Percentiles rank a stretch among this genome's conserved stretches.
These are phyloP conservation scores for Starmera stellimalicola DNA, from an alignment of 1,139 yeast species.

Conservation along the genomic window DNA sequence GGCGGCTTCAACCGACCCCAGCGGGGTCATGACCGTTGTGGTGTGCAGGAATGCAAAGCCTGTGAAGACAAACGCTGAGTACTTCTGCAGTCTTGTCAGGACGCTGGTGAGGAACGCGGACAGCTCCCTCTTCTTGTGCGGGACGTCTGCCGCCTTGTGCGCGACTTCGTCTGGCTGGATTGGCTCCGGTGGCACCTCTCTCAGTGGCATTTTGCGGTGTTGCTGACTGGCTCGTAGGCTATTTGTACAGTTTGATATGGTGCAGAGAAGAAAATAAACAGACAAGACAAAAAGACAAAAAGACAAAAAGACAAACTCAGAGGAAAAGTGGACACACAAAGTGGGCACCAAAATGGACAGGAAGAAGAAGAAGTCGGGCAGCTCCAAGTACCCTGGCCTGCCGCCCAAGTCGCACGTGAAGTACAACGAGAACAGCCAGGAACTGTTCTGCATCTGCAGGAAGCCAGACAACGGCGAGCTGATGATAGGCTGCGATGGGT, in stretches of 20 bases:
- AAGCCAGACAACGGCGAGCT: slow-evolving; percentile 71
- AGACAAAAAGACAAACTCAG: no score
- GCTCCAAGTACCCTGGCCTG: background rate
- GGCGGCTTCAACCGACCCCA: slow-evolving; percentile 35
- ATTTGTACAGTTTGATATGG: no score
- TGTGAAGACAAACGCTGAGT: slow-evolving; percentile 51
- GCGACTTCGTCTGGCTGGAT: background rate
- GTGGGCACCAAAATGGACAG: background rate
- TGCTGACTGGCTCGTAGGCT: no score
- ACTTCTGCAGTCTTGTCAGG: slow-evolving; percentile 34
- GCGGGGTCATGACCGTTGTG: slow-evolving; percentile 48
- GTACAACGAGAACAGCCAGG: slow-evolving; percentile 36
- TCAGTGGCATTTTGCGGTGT: background rate
- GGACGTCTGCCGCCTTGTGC: background rate
- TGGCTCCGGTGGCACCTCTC: background rate
- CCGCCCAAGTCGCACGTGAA: slow-evolving; percentile 10
- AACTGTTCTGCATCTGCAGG: slow-evolving; percentile 71
- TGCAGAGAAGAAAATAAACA: no score
- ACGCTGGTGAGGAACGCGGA: slow-evolving; percentile 7
- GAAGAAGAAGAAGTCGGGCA: background rate
- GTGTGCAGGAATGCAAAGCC: slow-evolving; percentile 53
- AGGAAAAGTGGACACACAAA: no score
- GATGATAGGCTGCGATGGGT: slow-evolving; percentile 91
- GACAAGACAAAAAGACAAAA: no score
- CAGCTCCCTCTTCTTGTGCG: background rate